These are phyloP conservation scores for Petunia axillaris DNA, from an alignment of 257 asterid genomes.

Conservation along the genomic window DNA sequence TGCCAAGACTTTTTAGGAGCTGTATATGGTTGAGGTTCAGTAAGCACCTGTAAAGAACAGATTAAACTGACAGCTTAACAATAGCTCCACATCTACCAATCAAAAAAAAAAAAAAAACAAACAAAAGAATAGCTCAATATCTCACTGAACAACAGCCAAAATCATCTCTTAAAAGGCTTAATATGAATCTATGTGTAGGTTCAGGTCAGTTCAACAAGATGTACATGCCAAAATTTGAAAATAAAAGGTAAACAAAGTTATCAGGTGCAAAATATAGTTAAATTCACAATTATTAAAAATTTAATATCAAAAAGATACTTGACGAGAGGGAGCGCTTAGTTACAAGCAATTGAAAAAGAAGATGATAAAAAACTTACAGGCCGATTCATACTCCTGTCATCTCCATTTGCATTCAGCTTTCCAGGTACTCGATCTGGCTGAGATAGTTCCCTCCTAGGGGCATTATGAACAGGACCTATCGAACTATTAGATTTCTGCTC, in stretches of 20 bases:
- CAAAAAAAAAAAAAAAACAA: no score
- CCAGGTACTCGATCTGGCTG: conserved; percentile 61
- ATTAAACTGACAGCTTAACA: conserved; percentile 27
- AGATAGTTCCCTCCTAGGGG: conserved; percentile 58
- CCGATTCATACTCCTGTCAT: conserved; percentile 61
- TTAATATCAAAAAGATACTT: conserved; percentile 1
- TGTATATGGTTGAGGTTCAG: conserved; percentile 64
- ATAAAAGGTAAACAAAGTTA: conserved; percentile 15
- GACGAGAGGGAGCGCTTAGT: neutral
- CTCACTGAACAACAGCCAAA: conserved; percentile 15
- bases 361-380: conserved; percentile 58
- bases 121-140: conserved; percentile 5
- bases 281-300: neutral
- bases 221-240: neutral
- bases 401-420: conserved; percentile 61
- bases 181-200: conserved; percentile 10
- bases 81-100: neutral
- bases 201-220: conserved; percentile 18
- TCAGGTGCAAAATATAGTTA: neutral
- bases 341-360: conserved; percentile 22
- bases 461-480: conserved; percentile 55
- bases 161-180: conserved; percentile 11
- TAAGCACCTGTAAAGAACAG: conserved; percentile 58
- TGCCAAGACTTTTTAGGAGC: conserved; percentile 96
- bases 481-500: conserved; percentile 65